phyloP scores from a whole-genome alignment of 202 grass and related monocot species.

The Digitaria exilis region DNA sequence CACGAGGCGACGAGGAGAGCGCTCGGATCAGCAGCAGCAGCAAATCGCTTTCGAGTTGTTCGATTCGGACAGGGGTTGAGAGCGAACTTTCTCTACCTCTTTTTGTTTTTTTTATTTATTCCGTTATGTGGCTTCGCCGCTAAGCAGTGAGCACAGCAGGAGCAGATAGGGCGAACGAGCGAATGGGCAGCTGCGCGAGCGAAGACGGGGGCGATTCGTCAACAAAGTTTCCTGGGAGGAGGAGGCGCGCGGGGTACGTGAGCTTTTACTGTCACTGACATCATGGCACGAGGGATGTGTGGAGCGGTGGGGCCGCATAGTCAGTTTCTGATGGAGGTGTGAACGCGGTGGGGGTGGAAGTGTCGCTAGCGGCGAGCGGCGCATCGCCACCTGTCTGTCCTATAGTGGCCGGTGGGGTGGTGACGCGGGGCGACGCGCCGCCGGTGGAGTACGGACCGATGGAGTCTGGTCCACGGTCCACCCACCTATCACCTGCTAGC shows the following conservation, averaged over 20 bases:
- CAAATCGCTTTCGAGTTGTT: constrained; percentile 27
- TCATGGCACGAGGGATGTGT: too few relatives aligned
- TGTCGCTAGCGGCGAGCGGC: neutral
- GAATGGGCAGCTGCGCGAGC: too few relatives aligned
- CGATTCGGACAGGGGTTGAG: constrained; percentile 24
- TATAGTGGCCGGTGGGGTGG: neutral
- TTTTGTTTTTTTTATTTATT: neutral
- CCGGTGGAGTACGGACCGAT: neutral
- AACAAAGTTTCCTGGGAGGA: constrained; percentile 13
- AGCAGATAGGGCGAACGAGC: neutral
- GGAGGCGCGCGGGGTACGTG: neutral
- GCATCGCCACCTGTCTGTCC: neutral
- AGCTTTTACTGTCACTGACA: constrained; percentile 26
- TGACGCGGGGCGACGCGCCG: neutral
- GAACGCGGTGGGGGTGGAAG: neutral
- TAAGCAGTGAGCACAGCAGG: neutral
- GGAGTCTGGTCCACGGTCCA: neutral
- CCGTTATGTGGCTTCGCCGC: constrained; percentile 31
- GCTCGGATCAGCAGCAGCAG: neutral
- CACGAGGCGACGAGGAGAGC: neutral
- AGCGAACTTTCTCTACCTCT: neutral
- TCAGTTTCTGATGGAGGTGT: neutral
- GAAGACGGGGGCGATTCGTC: neutral
- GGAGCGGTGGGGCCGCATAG: neutral
- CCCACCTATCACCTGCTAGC: too few relatives aligned